Conservation (phyloP, 257 asterid genomes). For the Vinca minor region DNA sequence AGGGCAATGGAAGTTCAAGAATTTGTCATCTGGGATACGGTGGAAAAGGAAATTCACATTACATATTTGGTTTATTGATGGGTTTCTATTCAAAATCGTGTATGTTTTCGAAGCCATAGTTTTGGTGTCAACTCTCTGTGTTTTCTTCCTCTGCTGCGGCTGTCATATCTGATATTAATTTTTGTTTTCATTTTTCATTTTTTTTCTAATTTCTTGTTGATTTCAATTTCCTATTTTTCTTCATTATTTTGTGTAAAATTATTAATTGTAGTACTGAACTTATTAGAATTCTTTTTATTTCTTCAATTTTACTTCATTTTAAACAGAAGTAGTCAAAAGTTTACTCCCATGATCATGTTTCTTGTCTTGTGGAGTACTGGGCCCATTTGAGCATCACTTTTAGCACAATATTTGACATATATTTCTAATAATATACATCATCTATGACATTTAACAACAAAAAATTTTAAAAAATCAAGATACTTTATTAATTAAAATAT, state of each 20-base stretch:
- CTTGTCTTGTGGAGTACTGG: no score
- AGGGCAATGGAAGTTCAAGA: conserved; percentile 44
- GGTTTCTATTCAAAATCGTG: conserved; percentile 46
- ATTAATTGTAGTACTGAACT: no score
- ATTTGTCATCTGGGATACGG: conserved; percentile 44
- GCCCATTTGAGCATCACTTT: no score
- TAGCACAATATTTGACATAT: no score
- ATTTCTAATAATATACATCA: no score
- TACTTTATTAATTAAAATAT: no score
- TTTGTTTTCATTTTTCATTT: not conserved
- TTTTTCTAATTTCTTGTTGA: not conserved
- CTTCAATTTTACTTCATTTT: not conserved
- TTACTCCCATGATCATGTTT: no score
- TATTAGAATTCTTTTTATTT: not conserved
- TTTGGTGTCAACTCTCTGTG: conserved; percentile 44
- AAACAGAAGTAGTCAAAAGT: not conserved
- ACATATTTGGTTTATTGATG: conserved; percentile 48
- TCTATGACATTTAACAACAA: no score
- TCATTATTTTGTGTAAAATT: no score
- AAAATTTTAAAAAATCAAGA: no score
- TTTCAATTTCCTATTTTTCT: not conserved
- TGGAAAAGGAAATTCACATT: conserved; percentile 53
- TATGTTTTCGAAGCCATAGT: conserved; percentile 52
- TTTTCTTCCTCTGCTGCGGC: conserved; percentile 76
- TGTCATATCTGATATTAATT: conserved; percentile 42